Evolutionary conservation across 495 filamentous ascomycete species (phyloP), one percentile per base, ranked within the genome.

Genomic region (Podospora comata): DNA sequence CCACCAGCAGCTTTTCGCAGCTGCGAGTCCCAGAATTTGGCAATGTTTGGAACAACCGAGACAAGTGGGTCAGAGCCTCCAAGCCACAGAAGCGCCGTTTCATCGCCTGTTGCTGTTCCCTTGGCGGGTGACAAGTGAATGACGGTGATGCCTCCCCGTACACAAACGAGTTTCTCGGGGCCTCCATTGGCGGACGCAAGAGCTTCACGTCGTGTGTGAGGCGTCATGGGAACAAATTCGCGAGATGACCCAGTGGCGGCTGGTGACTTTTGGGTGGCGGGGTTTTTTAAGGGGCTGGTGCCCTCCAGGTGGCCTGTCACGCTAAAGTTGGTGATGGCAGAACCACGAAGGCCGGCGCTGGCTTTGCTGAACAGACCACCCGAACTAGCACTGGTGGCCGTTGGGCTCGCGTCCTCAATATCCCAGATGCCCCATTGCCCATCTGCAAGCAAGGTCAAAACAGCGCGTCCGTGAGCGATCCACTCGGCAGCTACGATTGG

Each of bases 341-440:
- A 88, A 18, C 88, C 88, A 62, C 84, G 84, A 18, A 89, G 85
- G n/a, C 88, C 87, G 66, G 78, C 73, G 53, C 67, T 78, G 1
- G 87, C 82, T 71, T 87, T 87, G 60, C 86, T 85, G 63, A 89
- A 85, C 39, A 91, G 77, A 3, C 69, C 79, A 2, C 77, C 83
- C 59, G 84, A 81, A 6, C 13, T 26, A 4, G 61, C 27, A 44
- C 76, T 80, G 67, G 74, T 55, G 2, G 68, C 65, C 0, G 74
- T 61, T 18, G 80, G 74, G 82, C 89, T 68, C 54, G 86, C 84
- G 1, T 89, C 88, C 72, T 92, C 88, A 34, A 94, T 82, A 78
- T 96, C 92, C 93, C 94, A 97, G 30, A 98, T 87, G 4, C 92
- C 94, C 94, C 94, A 98, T 80, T 96, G 90, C 0, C 93, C 94